Conservation (phyloP, 257 asterid genomes). For the Craterostigma plantagineum region DNA sequence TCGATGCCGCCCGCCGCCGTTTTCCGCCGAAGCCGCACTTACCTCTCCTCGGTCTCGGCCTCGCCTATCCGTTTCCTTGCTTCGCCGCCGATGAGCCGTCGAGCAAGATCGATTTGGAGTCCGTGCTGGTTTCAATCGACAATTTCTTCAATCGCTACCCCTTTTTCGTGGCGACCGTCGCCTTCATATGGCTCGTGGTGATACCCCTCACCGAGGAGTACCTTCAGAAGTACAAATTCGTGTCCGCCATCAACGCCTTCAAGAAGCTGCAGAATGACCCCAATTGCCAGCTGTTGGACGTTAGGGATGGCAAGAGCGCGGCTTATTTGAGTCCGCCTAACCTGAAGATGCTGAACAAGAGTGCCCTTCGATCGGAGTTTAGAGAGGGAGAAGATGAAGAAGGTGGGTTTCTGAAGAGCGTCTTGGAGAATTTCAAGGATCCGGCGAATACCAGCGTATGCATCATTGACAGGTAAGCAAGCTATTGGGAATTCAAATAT, state of each 20-base stretch:
- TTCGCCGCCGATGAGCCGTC: slow-evolving; percentile 50
- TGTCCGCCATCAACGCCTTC: slow-evolving; percentile 70
- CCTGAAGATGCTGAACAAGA: slow-evolving; percentile 55
- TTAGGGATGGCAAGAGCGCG: slow-evolving; percentile 59
- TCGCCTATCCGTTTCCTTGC: slow-evolving; percentile 38
- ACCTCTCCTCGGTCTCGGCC: no score
- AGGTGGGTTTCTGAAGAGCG: slow-evolving; percentile 50
- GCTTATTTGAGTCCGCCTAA: slow-evolving; percentile 50
- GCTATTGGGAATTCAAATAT: no score
- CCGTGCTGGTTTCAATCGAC: slow-evolving; percentile 57
- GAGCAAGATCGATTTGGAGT: slow-evolving; percentile 50
- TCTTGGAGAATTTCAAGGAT: slow-evolving; percentile 35
- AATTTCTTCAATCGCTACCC: slow-evolving; percentile 60
- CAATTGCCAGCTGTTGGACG: slow-evolving; percentile 49
- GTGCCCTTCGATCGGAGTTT: slow-evolving; percentile 44
- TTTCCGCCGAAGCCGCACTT: no score
- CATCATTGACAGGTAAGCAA: slow-evolving; percentile 79
- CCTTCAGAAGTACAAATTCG: slow-evolving; percentile 50
- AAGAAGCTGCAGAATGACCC: slow-evolving; percentile 72
- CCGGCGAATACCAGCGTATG: slow-evolving; percentile 45
- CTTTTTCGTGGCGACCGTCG: slow-evolving; percentile 64
- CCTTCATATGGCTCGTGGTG: slow-evolving; percentile 67
- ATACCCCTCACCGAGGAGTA: slow-evolving; percentile 56
- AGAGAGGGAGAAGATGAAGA: slow-evolving; percentile 62
- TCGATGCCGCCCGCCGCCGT: no score